These are phyloP conservation scores for Pontederia crassipes DNA, from an alignment of 176 grass and related monocot species.

Conservation along the genomic window DNA sequence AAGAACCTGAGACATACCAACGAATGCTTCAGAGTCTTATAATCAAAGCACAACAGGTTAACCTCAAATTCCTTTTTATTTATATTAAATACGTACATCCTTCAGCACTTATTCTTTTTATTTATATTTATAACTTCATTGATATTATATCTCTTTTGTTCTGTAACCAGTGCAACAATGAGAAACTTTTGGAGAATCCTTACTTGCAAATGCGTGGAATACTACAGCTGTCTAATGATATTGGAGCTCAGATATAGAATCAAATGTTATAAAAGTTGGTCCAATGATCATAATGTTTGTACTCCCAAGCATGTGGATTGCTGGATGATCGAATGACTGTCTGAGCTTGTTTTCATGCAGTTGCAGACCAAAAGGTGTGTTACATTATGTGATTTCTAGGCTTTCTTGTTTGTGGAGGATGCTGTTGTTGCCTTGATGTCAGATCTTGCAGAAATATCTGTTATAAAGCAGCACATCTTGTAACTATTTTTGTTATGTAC, in stretches of 20 bases:
- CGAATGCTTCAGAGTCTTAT: slow-evolving; percentile 94
- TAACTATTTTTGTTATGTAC: too few species aligned
- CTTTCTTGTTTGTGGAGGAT: too few species aligned
- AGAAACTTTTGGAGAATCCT: slow-evolving; percentile 98
- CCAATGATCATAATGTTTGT: slow-evolving; percentile 24
- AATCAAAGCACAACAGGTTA: slow-evolving; percentile 92
- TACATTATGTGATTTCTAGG: too few species aligned
- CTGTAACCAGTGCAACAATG: slow-evolving; percentile 75
- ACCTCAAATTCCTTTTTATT: neutral
- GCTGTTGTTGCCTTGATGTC: too few species aligned
- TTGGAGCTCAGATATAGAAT: slow-evolving; percentile 52
- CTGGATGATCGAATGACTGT: neutral
- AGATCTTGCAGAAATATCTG: too few species aligned
- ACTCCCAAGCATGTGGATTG: neutral
- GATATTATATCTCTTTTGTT: slow-evolving; percentile 8
- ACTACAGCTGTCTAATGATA: slow-evolving; percentile 78
- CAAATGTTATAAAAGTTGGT: neutral
- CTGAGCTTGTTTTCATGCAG: too few species aligned
- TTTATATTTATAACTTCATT: neutral
- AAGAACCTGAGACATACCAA: slow-evolving; percentile 88
- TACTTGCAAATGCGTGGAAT: slow-evolving; percentile 99
- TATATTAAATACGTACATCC: neutral
- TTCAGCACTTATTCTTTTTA: too few species aligned
- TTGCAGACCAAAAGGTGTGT: too few species aligned
- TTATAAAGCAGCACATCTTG: too few species aligned